Evolutionary conservation across 306 rosid species (phyloP), one percentile per base, ranked within the genome.

Genomic region (Fragaria ananassa): DNA sequence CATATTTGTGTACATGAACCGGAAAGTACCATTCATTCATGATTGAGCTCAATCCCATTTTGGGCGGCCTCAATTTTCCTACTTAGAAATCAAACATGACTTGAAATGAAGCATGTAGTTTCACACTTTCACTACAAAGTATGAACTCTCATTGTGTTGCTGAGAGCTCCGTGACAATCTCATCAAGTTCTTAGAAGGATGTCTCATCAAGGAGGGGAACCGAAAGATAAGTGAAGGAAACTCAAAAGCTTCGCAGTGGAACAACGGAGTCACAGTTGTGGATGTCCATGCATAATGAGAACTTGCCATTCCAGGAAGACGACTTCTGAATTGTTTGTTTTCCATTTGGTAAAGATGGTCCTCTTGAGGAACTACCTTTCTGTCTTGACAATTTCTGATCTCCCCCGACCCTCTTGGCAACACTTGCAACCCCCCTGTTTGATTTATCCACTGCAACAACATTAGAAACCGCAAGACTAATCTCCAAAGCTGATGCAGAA

Each of bases 291-390:
- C 86, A 73, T 13, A 80, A 57, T 27, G 79, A 53, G 74, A 81
- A 78, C 31, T 85, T 89, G 12, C 91, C 96, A 70, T 76, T 82
- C 74, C 80, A 85, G 68, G 98, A 93, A 60, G 77, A 73, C 15
- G 98, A 91, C 82, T 92, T 89, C 84, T 86, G 91, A 84, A 91
- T 83, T 19, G 91, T 74, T 68, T 81, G 45, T 10, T 86, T 74
- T 67, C 76, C 85, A 74, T 79, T 80, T 70, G 42, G 78, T 62
- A 83, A 68, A 44, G 82, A 73, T 71, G 82, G 77, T 57, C 78
- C 61, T 79, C 82, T 84, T 19, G 83, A 89, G 70, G 89, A 87
- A 68, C 83, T 83, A 3, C 89, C 83, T 76, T 72, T 84, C 10
- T 81, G 71, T 63, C 76, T 73, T n/a, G 78, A 18, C 72, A 79